phyloP scores from a whole-genome alignment of 768 basidiomycete genomes.

The Tylopilus sp. region DNA sequence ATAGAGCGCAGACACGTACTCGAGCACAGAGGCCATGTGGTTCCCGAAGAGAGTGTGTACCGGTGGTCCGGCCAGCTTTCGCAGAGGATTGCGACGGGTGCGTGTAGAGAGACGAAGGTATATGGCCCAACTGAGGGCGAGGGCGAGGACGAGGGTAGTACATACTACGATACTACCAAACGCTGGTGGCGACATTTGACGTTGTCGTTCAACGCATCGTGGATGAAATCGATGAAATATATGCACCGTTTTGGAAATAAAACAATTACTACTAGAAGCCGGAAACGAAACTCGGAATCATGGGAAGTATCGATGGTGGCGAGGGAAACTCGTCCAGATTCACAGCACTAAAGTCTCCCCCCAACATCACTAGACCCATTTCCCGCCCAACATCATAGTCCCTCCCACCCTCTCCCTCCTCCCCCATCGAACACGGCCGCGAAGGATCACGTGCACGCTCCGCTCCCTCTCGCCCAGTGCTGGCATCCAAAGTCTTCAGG shows the following conservation, averaged over 20 bases:
- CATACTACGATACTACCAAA: constrained; percentile 9
- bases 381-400: constrained; percentile 12
- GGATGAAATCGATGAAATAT: background rate
- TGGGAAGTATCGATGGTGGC: constrained; percentile 35
- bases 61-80: constrained; percentile 59
- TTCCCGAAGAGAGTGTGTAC: constrained; percentile 44
- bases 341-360: constrained; percentile 38
- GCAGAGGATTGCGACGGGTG: constrained; percentile 42
- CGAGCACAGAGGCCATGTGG: constrained; percentile 54
- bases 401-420: constrained; percentile 3
- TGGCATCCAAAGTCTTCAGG: constrained; percentile 7
- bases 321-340: constrained; percentile 46
- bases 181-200: background rate
- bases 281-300: constrained; percentile 30
- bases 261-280: constrained; percentile 14
- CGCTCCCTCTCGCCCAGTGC: background rate
- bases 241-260: background rate
- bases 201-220: no score
- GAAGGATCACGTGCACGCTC: constrained; percentile 7
- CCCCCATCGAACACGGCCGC: background rate
- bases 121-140: constrained; percentile 19
- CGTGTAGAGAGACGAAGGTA: constrained; percentile 24
- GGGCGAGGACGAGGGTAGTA: constrained; percentile 8
- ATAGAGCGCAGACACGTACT: constrained; percentile 40
- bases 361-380: constrained; percentile 26